These are phyloP conservation scores for Salix brachista DNA, from an alignment of 345 rosid species.

Conservation along the genomic window DNA sequence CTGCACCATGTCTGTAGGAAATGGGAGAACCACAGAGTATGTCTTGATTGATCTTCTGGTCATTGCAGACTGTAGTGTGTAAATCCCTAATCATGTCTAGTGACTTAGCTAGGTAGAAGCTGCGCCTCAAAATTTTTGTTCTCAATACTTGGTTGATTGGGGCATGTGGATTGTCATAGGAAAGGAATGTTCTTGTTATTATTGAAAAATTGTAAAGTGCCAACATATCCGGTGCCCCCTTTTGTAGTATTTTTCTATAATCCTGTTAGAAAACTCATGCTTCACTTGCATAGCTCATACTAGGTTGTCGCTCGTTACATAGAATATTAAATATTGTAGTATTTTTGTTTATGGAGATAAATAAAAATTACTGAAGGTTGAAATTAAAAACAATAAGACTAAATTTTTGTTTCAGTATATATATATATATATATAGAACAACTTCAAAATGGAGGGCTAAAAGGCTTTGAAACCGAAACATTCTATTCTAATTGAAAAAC, in stretches of 20 bases:
- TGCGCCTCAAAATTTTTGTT: conserved; percentile 32
- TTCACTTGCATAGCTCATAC: neutral
- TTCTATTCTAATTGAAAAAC: too few species aligned
- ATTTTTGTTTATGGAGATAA: too few species aligned
- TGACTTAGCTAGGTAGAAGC: conserved; percentile 20
- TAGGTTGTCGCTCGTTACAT: too few species aligned
- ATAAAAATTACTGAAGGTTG: too few species aligned
- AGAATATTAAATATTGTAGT: too few species aligned
- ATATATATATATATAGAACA: too few species aligned
- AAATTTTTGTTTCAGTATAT: too few species aligned
- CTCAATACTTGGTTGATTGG: conserved; percentile 30
- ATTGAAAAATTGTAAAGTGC: conserved; percentile 17
- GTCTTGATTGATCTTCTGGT: conserved; percentile 37
- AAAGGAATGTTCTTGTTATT: conserved; percentile 17
- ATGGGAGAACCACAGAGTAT: conserved; percentile 37
- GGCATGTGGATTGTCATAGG: conserved; percentile 17
- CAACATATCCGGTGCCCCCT: conserved; percentile 2
- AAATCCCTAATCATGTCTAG: conserved; percentile 19
- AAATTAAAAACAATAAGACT: too few species aligned
- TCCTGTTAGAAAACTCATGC: neutral
- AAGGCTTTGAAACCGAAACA: too few species aligned
- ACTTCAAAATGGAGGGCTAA: too few species aligned
- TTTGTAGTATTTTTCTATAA: neutral
- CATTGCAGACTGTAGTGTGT: conserved; percentile 30
- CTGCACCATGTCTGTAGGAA: conserved; percentile 39